A percentile compares a stretch with the other conserved stretches of the same genome.
Evolutionary conservation across 2,329 filamentous ascomycete species (phyloP).

Genomic region (Purpureocillium takamizusanense): DNA sequence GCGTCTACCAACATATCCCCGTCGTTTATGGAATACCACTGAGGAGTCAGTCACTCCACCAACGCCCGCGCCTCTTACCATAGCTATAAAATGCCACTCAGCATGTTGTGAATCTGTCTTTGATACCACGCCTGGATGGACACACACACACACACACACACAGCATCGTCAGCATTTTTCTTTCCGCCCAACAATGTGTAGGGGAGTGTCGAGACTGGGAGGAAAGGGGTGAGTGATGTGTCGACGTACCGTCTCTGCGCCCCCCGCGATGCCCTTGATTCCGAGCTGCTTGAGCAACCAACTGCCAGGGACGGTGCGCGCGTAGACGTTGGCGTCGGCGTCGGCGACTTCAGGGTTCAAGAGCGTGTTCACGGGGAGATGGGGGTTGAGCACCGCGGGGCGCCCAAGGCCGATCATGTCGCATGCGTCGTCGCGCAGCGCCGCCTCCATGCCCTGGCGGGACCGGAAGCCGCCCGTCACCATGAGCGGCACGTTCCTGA

Average conservation of each 20-base stretch:
- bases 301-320: conserved; percentile 13
- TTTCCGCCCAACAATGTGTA: too few species aligned
- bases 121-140: too few species aligned
- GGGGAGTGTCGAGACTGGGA: too few species aligned
- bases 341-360: conserved; percentile 24
- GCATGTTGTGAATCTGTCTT: too few species aligned
- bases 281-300: conserved; percentile 15
- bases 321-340: conserved; percentile 21
- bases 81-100: too few species aligned
- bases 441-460: conserved; percentile 29
- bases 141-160: too few species aligned
- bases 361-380: conserved; percentile 23
- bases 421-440: conserved; percentile 26
- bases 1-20: too few species aligned
- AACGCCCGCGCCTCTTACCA: too few species aligned
- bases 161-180: too few species aligned
- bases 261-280: conserved; percentile 6
- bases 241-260: conserved; percentile 8
- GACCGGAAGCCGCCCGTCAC: conserved; percentile 57
- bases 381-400: conserved; percentile 27
- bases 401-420: conserved; percentile 32
- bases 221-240: too few species aligned
- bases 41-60: too few species aligned
- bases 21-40: too few species aligned
- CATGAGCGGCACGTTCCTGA: conserved; percentile 38